Percentiles rank a stretch among this genome's conserved stretches.
phyloP scores from a whole-genome alignment of 306 rosid species.

The Cucumis hystrix region DNA sequence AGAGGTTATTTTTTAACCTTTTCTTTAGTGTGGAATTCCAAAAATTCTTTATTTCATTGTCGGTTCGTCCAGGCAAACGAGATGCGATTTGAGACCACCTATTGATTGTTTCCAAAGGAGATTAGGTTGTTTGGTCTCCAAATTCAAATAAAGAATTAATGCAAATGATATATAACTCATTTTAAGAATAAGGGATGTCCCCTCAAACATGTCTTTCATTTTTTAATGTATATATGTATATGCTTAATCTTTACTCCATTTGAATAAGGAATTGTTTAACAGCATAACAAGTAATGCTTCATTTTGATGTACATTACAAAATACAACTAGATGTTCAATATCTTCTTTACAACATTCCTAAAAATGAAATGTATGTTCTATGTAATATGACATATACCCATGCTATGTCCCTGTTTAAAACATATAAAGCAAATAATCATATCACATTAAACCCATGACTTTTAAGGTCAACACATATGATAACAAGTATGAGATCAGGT shows the following conservation, averaged over 20 bases:
- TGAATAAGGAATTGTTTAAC: neutral
- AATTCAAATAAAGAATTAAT: neutral
- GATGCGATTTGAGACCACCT: slow-evolving; percentile 99
- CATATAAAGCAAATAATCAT: neutral
- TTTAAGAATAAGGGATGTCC: neutral
- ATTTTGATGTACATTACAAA: neutral
- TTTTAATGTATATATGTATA: neutral
- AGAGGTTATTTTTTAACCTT: slow-evolving; percentile 32
- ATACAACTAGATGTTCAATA: neutral
- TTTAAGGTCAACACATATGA: neutral
- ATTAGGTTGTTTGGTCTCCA: neutral
- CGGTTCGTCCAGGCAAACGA: slow-evolving; percentile 91
- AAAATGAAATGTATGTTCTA: neutral
- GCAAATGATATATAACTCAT: neutral
- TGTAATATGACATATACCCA: neutral
- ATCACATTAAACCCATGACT: neutral
- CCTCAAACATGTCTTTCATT: neutral
- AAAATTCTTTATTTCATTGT: slow-evolving; percentile 86
- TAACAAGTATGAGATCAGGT: neutral
- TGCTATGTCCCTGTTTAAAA: neutral
- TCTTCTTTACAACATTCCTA: neutral
- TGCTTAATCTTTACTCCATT: neutral
- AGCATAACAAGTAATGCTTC: neutral
- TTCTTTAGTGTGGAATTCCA: slow-evolving; percentile 90
- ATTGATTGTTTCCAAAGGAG: slow-evolving; percentile 6